Conservation (phyloP, 2,329 filamentous ascomycete genomes). For the Aspergillus floridensis region DNA sequence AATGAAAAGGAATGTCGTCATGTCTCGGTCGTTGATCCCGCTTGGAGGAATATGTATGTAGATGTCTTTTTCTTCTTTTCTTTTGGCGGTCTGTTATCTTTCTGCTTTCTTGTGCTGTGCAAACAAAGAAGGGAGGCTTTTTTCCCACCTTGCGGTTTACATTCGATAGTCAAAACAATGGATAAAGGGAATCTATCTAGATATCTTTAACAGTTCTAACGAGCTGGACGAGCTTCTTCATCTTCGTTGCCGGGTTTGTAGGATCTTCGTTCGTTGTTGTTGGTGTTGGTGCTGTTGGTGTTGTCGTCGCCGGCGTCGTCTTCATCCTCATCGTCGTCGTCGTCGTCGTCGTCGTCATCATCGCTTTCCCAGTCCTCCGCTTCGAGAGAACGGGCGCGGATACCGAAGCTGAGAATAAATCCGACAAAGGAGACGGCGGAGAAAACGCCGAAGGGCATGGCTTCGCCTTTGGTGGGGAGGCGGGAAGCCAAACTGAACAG, state of each 20-base stretch:
- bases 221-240: neutral
- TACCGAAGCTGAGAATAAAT: constrained; percentile 75
- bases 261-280: neutral
- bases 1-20: too few relatives aligned
- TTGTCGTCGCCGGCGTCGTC: constrained; percentile 40
- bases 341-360: constrained; percentile 42
- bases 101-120: too few relatives aligned
- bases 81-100: too few relatives aligned
- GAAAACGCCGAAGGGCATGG: constrained; percentile 82
- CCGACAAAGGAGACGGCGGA: constrained; percentile 78
- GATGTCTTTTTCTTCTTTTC: too few relatives aligned
- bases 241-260: neutral
- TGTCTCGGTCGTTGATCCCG: too few relatives aligned
- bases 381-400: constrained; percentile 62
- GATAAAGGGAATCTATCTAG: neutral
- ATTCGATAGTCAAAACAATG: too few relatives aligned
- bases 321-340: constrained; percentile 45
- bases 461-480: constrained; percentile 76
- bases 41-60: too few relatives aligned
- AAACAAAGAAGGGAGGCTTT: too few relatives aligned
- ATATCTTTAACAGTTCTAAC: neutral
- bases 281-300: too few relatives aligned
- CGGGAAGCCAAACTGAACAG: constrained; percentile 77
- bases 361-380: constrained; percentile 54
- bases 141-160: too few relatives aligned